Evolutionary conservation across 345 rosid species (phyloP).

Genomic region (Durio zibethinus): DNA sequence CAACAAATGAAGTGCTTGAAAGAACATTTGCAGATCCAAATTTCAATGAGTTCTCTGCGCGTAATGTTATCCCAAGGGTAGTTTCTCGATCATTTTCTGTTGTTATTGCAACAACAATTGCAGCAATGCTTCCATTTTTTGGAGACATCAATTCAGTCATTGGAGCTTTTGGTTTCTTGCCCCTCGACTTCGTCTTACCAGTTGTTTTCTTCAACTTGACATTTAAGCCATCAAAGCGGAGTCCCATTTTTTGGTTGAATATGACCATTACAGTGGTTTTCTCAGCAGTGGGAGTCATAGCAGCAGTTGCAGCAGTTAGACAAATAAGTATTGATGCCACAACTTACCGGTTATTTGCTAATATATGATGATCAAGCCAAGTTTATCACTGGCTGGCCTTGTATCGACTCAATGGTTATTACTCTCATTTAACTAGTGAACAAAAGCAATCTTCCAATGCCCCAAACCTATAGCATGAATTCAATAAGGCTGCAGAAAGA

Average conservation of each 20-base stretch:
- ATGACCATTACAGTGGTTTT: constrained; percentile 51
- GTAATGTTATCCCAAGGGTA: constrained; percentile 62
- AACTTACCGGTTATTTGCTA: constrained; percentile 55
- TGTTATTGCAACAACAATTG: constrained; percentile 43
- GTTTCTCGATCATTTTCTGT: constrained; percentile 56
- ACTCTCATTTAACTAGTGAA: too few species aligned
- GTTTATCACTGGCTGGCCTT: neutral
- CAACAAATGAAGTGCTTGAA: constrained; percentile 79
- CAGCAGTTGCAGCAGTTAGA: constrained; percentile 73
- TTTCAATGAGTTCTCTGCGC: constrained; percentile 51
- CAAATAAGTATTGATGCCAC: constrained; percentile 65
- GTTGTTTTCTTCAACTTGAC: constrained; percentile 72
- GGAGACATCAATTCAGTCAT: constrained; percentile 64
- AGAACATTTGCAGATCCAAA: constrained; percentile 40
- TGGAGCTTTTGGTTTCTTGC: constrained; percentile 85
- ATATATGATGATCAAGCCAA: constrained; percentile 35
- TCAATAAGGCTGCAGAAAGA: neutral
- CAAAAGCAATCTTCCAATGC: neutral
- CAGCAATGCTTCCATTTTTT: constrained; percentile 86
- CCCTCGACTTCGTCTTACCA: constrained; percentile 75
- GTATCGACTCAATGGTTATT: neutral
- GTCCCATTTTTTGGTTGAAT: constrained; percentile 66
- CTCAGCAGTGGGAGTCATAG: constrained; percentile 44
- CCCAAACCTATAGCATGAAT: neutral
- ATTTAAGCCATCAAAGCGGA: constrained; percentile 61